Evolutionary conservation across 768 basidiomycete genomes (phyloP).

Genomic region (Phanerodontia chrysosporium): DNA sequence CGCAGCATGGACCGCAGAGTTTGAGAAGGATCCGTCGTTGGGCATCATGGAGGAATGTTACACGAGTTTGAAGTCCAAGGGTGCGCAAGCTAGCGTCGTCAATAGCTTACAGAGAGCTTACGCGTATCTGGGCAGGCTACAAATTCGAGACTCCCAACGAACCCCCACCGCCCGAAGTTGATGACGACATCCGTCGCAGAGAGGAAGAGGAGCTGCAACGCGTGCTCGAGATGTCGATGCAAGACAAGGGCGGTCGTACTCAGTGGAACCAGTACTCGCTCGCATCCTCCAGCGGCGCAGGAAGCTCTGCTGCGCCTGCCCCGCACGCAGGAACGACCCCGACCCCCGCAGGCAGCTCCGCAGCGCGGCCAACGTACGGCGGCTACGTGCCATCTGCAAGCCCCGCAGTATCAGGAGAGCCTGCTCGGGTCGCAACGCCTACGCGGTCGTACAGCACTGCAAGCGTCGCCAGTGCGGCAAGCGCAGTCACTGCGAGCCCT

Average conservation of each 20-base stretch:
- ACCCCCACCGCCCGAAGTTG: conserved; percentile 61
- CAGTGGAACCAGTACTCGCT: conserved; percentile 47
- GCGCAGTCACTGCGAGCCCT: conserved; percentile 20
- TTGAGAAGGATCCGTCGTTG: conserved; percentile 72
- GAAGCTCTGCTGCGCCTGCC: conserved; percentile 24
- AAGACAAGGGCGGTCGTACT: conserved; percentile 78
- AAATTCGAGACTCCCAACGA: conserved; percentile 64
- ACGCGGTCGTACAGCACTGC: conserved; percentile 12
- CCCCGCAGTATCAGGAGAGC: conserved; percentile 34
- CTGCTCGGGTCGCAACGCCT: background rate
- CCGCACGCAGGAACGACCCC: conserved; percentile 13
- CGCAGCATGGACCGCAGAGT: conserved; percentile 81
- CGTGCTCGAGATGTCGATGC: conserved; percentile 88
- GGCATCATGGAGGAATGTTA: conserved; percentile 92
- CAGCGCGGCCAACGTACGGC: conserved; percentile 36
- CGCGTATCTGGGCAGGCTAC: conserved; percentile 38
- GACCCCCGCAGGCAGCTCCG: conserved; percentile 4
- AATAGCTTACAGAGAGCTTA: background rate
- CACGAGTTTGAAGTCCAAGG: conserved; percentile 75
- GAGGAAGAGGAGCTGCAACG: conserved; percentile 96
- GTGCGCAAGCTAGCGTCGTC: conserved; percentile 37
- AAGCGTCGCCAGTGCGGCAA: conserved; percentile 17
- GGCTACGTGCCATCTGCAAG: conserved; percentile 59
- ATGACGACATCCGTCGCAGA: conserved; percentile 74
- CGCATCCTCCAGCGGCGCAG: conserved; percentile 32